Evolutionary conservation across 441 rosid genomes (phyloP), one percentile per base, ranked within the genome.

Genomic region (Euphorbia celastroides): DNA sequence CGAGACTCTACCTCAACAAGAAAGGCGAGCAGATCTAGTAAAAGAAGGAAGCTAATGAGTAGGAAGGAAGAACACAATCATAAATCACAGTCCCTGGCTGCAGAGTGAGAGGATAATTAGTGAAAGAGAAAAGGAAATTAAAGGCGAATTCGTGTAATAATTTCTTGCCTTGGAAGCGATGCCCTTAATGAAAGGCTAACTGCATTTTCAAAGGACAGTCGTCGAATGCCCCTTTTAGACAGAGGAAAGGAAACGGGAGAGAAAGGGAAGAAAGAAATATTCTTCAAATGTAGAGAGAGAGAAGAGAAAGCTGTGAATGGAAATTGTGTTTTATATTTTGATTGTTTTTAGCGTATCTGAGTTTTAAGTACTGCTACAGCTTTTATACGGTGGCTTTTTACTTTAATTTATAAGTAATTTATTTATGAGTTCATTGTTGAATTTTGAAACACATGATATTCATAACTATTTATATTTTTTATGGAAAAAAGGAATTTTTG

Each of bases 91-190:
- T 20, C 36, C 14, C 22, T 12, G 17, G n/a, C 23, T n/a, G 7
- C 59, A 42, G 46, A 64, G 63, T 62, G 78, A 62, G 72, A 74
- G 68, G 58, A 69, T 38, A 38, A 38, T 42, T 42, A 42, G 48
- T 42, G 9, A 42, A 42, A 42, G 17, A 10, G 14, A 42, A 42
- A 42, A 42, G 48, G 9, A 34, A 34, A 34, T 42, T 2, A 42
- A 42, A 42, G 1, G 17, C 11, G 14, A 4, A 42, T 11, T 42
- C 17, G 48, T 12, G 2, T 42, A 1, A 42, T 42, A 22, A 34
- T 19, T 55, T 70, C 87, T 80, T 79, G 84, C 76, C 80, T 76
- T 78, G 80, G 76, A 86, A 82, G 89, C 72, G 88, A 88, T 77
- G 81, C 82, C 75, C 80, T 75, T 54, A 72, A 52, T 76, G 75